Evolutionary conservation across 106 monocot species (phyloP).

Genomic region (Allium sativum): DNA sequence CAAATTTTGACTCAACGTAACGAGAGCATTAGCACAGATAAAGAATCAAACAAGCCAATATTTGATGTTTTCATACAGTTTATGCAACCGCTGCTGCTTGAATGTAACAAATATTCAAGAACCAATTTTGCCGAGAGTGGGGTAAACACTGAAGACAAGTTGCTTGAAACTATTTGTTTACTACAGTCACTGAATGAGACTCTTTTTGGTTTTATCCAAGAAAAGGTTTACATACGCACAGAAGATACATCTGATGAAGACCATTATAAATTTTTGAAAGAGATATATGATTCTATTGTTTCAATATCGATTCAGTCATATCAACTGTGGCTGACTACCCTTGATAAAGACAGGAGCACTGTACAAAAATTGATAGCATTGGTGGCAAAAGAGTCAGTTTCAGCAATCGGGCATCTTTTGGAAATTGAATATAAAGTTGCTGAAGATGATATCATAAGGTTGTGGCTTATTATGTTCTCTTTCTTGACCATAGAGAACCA

Average conservation of each 20-base stretch:
- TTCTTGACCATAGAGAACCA: slow-evolving; percentile 26
- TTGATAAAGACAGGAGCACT: slow-evolving; percentile 13
- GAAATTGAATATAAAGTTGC: slow-evolving; percentile 84
- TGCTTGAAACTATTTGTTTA: slow-evolving; percentile 39
- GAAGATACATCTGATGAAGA: slow-evolving; percentile 58
- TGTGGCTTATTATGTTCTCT: slow-evolving; percentile 75
- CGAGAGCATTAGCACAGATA: slow-evolving; percentile 26
- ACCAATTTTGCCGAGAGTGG: slow-evolving; percentile 16
- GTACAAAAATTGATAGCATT: slow-evolving; percentile 29
- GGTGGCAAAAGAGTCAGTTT: slow-evolving; percentile 49
- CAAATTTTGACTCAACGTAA: slow-evolving; percentile 8
- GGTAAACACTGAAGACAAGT: slow-evolving; percentile 13
- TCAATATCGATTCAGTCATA: slow-evolving; percentile 31
- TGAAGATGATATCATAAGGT: slow-evolving; percentile 52
- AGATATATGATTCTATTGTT: slow-evolving; percentile 31
- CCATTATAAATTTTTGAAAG: slow-evolving; percentile 63
- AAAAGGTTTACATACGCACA: slow-evolving; percentile 60
- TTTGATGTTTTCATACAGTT: slow-evolving; percentile 81
- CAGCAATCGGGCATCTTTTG: slow-evolving; percentile 39
- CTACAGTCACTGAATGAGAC: slow-evolving; percentile 68
- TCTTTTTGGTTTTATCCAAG: slow-evolving; percentile 42
- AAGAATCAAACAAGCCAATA: slow-evolving; percentile 29
- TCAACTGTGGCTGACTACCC: slow-evolving; percentile 27
- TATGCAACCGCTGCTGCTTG: slow-evolving; percentile 60
- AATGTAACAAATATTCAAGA: slow-evolving; percentile 39